phyloP scores from a whole-genome alignment of 306 rosid genomes.

The Citrullus amarus region DNA sequence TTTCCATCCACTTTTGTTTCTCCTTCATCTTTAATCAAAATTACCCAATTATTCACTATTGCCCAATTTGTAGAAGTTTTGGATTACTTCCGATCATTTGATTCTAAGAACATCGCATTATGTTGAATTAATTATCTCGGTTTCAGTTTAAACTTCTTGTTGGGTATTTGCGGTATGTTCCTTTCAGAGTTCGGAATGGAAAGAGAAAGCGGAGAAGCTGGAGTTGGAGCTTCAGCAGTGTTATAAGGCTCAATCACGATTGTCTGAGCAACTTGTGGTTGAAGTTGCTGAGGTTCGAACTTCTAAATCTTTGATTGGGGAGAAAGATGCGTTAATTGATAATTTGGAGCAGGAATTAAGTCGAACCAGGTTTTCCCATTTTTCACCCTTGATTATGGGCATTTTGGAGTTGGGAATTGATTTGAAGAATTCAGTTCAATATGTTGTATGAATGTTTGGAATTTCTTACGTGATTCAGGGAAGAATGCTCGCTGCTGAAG shows the following conservation, averaged over 20 bases:
- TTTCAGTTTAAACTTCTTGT: background rate
- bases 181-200: slow-evolving; percentile 88
- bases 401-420: background rate
- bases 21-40: no score
- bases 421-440: background rate
- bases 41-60: background rate
- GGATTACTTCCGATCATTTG: background rate
- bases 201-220: slow-evolving; percentile 75
- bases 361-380: slow-evolving; percentile 37
- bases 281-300: slow-evolving; percentile 84
- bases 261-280: slow-evolving; percentile 88
- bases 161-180: slow-evolving; percentile 7
- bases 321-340: slow-evolving; percentile 42
- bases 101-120: background rate
- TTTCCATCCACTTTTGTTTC: background rate
- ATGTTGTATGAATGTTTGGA: slow-evolving; percentile 10
- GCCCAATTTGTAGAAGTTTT: background rate
- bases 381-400: background rate
- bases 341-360: slow-evolving; percentile 55
- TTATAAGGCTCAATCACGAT: slow-evolving; percentile 87
- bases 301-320: slow-evolving; percentile 52
- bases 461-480: slow-evolving; percentile 36
- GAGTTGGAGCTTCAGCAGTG: slow-evolving; percentile 89
- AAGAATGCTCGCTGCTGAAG: slow-evolving; percentile 52
- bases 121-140: background rate